Conservation (phyloP, 2,329 filamentous ascomycete species). For the Cercospora sp. region DNA sequence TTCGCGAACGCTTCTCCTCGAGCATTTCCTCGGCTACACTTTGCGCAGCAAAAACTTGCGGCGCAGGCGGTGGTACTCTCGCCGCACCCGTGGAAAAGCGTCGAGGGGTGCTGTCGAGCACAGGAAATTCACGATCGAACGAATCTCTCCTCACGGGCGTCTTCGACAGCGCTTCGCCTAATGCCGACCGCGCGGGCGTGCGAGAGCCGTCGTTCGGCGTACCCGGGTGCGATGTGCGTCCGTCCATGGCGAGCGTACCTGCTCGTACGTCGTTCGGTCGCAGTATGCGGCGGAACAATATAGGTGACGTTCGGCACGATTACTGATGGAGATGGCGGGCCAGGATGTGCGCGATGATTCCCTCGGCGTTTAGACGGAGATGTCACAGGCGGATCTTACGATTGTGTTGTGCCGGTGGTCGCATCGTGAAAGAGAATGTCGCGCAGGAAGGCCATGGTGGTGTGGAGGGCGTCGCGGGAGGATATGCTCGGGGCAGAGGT, state of each 20-base stretch:
- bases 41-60: constrained; percentile 35
- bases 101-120: constrained; percentile 35
- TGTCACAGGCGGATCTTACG: constrained; percentile 3
- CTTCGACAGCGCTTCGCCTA: constrained; percentile 34
- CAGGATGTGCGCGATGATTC: neutral
- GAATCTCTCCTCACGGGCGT: constrained; percentile 36
- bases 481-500: constrained; percentile 1
- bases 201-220: constrained; percentile 23
- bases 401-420: neutral
- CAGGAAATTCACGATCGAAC: constrained; percentile 35
- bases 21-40: constrained; percentile 32
- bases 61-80: constrained; percentile 36
- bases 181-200: constrained; percentile 23
- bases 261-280: neutral
- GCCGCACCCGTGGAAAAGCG: constrained; percentile 39
- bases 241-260: constrained; percentile 8
- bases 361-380: constrained; percentile 6
- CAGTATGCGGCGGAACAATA: neutral
- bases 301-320: constrained; percentile 2
- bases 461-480: neutral
- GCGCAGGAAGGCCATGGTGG: neutral
- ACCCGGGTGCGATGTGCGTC: constrained; percentile 22
- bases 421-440: constrained; percentile 3
- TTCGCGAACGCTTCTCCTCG: constrained; percentile 31
- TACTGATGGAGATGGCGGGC: neutral